Percentiles rank a stretch among this genome's conserved stretches.
phyloP scores from a whole-genome alignment of 2,329 filamentous ascomycete genomes.

The Zymoseptoria pseudotritici region DNA sequence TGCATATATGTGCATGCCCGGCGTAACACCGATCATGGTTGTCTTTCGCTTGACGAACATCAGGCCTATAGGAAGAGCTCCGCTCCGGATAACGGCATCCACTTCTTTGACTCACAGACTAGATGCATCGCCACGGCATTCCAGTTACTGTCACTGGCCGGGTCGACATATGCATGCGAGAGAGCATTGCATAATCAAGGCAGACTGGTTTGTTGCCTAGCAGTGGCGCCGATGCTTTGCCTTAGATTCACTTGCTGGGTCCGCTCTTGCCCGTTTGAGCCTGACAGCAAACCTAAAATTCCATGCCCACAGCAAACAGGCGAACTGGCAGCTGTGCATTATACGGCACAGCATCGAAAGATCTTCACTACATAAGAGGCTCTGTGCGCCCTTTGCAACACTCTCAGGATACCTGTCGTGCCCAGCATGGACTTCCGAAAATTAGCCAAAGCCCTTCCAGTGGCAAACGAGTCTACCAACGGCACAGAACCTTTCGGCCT shows the following conservation, averaged over 20 bases:
- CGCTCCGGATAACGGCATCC: background rate
- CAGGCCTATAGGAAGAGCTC: background rate
- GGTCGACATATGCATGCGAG: background rate
- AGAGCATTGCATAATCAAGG: background rate
- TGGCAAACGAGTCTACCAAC: background rate
- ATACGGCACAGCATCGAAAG: background rate
- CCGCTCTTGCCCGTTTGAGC: background rate
- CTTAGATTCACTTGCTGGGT: background rate
- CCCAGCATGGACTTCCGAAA: constrained; percentile 24
- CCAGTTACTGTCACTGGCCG: background rate
- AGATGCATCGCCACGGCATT: background rate
- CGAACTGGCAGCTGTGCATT: background rate
- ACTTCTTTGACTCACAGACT: background rate
- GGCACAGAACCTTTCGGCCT: constrained; percentile 14
- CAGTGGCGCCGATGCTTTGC: background rate
- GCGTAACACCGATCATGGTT: background rate
- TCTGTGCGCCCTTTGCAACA: background rate
- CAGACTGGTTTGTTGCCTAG: background rate
- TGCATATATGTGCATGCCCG: background rate
- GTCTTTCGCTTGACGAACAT: background rate
- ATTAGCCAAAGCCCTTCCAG: constrained; percentile 16
- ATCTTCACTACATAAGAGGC: background rate
- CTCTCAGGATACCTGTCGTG: background rate
- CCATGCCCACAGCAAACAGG: background rate
- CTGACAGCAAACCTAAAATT: background rate